Evolutionary conservation across 2,329 filamentous ascomycete genomes (phyloP), one percentile per base, ranked within the genome.

Genomic region (Phoma sp.): DNA sequence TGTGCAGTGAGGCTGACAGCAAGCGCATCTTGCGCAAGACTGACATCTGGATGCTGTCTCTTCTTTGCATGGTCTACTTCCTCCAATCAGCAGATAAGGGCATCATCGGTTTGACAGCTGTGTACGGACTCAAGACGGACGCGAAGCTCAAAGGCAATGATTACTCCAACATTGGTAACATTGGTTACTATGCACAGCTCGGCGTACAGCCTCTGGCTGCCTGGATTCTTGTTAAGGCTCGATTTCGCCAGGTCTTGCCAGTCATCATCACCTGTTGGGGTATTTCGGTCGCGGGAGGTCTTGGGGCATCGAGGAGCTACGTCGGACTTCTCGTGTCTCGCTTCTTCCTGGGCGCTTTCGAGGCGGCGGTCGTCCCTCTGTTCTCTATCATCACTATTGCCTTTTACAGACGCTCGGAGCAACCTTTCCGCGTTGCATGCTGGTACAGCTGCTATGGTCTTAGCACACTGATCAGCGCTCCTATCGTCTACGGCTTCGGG

Each of bases 371-470:
- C 36, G 48, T 64, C 25, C 66, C 66, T 1, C 47, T 66, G 1
- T 68, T 68, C 52, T 64, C 65, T 1, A 64, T 67, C 41, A 66
- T 68, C 37, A 68, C 64, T 13, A 64, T 64, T 8, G 61, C 59
- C 2, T 68, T 66, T 33, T 66, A 66, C 42, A 55, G 58, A 8
- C 62, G 63, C 33, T 61, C 62, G 0, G 63, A 66, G 45, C 61
- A 65, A 43, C 63, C 63, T 5, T 63, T 65, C 43, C 49, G 54
- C 4, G 53, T 54, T 29, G 44, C 45, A 5, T 81, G 88, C 54
- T 89, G 87, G 87, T 89, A 88, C 73, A 81, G 78, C 47, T 88
- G 86, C 75, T 87, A 86, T 58, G 85, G 85, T 5, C 80, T 82
- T 44, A 85, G 82, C 1, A 84, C 69, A 7, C 82, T 88, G 10